Base-by-base conservation (phyloP, 371 early-diverging fungal species). In the Mortierella sp. region DNA sequence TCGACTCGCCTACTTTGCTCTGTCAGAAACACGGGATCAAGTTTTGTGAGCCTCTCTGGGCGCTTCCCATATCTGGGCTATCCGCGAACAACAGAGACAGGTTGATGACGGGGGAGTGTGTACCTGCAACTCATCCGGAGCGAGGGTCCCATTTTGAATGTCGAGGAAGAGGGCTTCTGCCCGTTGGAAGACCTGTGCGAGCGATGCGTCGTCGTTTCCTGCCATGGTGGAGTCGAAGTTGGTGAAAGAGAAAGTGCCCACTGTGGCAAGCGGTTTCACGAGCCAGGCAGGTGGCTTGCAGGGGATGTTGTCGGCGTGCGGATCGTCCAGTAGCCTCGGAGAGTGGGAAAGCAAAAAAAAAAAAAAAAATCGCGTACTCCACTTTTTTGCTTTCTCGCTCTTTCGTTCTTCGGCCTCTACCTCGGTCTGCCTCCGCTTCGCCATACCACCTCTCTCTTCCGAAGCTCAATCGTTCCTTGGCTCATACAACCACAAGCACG, bases 1-100 rank as follows among this genome's bases (percentile, higher is more conserved):
- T 71, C 30, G 83, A 87, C 26, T 76, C 60, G 30, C 54, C 55
- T 5, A 91, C 88, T 66, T 85, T 72, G 3, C 63, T 62, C 82
- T 91, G 88, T 50, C 74, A 18, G 50, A 34, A 34, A 34, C n/a
- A 8, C 23, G 48, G 2, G 1, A 28, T 9, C n/a, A 28, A 28
- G 16, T 27, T 19, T 5, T 46, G 48, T 45, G 27, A 19, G 41
- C 16, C 18, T 28, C 28, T 30, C 12, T 14, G 43, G 42, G 5
- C 23, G 45, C 19, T 23, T 43, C 13, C 42, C 6, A 38, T 19
- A 24, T 28, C 12, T 31, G 61, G 61, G 39, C 14, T 53, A 53
- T 41, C 34, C 52, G 65, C 28, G 24, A 7, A 7, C 4, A 34
- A 7, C 7, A 34, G 34, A 34, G 34, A 10, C 38, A 9, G 16